Conservation (phyloP, 1,284 basidiomycete genomes). For the Cutaneotrichosporon cutaneum region DNA sequence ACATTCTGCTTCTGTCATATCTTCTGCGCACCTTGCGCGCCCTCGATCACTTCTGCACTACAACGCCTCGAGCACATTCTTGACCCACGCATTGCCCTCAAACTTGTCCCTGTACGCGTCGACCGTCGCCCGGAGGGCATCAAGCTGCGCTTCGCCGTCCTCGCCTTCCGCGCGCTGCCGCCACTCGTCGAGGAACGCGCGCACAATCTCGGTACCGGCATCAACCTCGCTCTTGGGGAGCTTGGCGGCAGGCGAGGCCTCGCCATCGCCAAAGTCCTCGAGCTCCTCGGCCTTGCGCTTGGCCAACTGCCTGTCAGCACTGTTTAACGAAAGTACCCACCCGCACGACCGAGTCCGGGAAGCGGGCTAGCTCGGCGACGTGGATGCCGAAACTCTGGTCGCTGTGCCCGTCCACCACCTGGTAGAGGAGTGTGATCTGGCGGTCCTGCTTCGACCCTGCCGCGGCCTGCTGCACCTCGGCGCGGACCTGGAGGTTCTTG, state of each 20-base stretch:
- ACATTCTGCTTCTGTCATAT: too few relatives aligned
- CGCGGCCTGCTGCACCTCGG: constrained; percentile 67
- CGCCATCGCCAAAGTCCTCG: constrained; percentile 73
- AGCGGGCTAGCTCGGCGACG: constrained; percentile 93
- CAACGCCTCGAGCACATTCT: constrained; percentile 59
- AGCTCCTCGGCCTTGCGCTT: constrained; percentile 93
- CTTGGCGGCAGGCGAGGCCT: constrained; percentile 52
- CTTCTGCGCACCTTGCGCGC: not conserved
- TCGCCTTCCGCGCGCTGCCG: constrained; percentile 53
- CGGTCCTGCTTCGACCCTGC: constrained; percentile 63
- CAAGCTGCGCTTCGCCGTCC: constrained; percentile 64
- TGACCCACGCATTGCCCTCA: constrained; percentile 75
- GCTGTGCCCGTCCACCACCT: constrained; percentile 87
- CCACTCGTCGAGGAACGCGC: constrained; percentile 78
- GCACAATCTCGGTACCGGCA: constrained; percentile 75
- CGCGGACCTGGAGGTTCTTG: constrained; percentile 93
- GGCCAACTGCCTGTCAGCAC: constrained; percentile 64
- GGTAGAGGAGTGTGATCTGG: constrained; percentile 91
- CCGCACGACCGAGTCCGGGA: constrained; percentile 89
- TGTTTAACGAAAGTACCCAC: constrained; percentile 54
- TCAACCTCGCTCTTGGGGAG: constrained; percentile 66
- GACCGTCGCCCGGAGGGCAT: constrained; percentile 64
- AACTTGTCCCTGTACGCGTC: constrained; percentile 67
- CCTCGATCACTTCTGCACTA: constrained; percentile 29
- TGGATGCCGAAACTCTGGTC: constrained; percentile 99